Evolutionary conservation across 108 stramenopile genomes (phyloP), one percentile per base, ranked within the genome.

Genomic region (Licmophora abbreviata): DNA sequence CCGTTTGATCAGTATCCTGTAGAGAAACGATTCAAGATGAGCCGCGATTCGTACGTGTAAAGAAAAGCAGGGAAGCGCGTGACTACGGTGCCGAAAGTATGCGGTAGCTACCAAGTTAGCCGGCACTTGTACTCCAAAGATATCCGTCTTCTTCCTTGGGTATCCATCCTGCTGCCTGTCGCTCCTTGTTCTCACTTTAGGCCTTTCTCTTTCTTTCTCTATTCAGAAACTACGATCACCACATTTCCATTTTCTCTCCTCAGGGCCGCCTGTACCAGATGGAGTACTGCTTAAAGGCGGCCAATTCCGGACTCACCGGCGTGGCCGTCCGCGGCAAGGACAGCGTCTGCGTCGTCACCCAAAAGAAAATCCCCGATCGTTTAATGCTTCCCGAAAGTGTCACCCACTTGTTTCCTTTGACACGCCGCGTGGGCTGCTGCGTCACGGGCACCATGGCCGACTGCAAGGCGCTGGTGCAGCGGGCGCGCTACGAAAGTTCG

Each of bases 221-320:
- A 15, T 60, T 62, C 68, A 85, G 84, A 46, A 90, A 90, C 62
- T 90, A 90, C 76, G 92, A 93, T 62, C 92, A 90, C 53, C 92
- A 88, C 70, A 93, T 99, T 73, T 95, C 96, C 45, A 96, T 99
- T 59, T 99, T 99, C 67, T 96, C 95, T 31, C 97, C 99, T 28
- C 93, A 97, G 54, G 99, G 99, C 38, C 85, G 95, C 7, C 76
- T 99, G 51, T 99, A 98, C 63, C 99, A 99, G 68, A 90, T 99
- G 84, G 99, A 99, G 59, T 99, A 99, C 69, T 95, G 95, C 59
- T 96, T 97, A 81, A 99, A 99, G 61, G 88, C 88, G 9, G 96
- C 95, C 40, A 72, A 85, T 46, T 83, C 89, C 35, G 96, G 95
- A 22, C 73, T 95, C 22, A 99, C 99, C 5, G 93, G 93, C 4